Base-by-base conservation (phyloP, 331 rosid species). In the Acacia pycnantha region DNA sequence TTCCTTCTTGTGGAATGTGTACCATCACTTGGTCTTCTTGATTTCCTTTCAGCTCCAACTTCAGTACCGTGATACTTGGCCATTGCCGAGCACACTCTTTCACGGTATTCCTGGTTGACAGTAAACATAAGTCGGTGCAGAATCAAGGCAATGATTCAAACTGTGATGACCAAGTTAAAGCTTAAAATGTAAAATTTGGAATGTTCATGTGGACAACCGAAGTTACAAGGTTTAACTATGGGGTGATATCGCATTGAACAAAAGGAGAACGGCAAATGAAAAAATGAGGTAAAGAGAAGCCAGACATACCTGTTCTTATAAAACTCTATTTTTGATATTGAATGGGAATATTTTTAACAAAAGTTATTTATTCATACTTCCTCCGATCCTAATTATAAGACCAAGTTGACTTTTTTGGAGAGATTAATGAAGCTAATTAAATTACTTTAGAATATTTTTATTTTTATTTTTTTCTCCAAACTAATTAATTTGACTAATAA, bases 61-160 rank as follows among this genome's bases (percentile, higher is more conserved):
- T 81, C 82, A 64, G 65, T 43, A 22, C 97, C 93, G 61, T 92
- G 90, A 88, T 92, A 88, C 88, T 89, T 89, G 51, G 89, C 83
- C 87, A 94, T 44, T 29, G 91, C 98, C 73, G 94, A 89, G 75
- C 89, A 81, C 81, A 96, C 97, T 81, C 95, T 90, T 21, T 72
- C 82, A 10, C 99, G 97, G 86, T 96, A 94, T 44, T 77, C 94
- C 99, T 94, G 90, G 83, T 78, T 64, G 77, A 56, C 72, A 44
- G 67, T 15, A 70, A 46, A 70, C 29, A 81, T 69, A 78, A 70
- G 56, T 81, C 59, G 78, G 62, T 41, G 58, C 19, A 31, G 70
- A 74, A 64, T 41, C 5, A 44, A 51, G 43, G 59, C 44, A 8
- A 65, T 65, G 54, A 15, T 54, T 81, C 43, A 13, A 64, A 65